Evolutionary conservation across 768 basidiomycete genomes (phyloP).

Genomic region (Daedaleopsis sinensis): DNA sequence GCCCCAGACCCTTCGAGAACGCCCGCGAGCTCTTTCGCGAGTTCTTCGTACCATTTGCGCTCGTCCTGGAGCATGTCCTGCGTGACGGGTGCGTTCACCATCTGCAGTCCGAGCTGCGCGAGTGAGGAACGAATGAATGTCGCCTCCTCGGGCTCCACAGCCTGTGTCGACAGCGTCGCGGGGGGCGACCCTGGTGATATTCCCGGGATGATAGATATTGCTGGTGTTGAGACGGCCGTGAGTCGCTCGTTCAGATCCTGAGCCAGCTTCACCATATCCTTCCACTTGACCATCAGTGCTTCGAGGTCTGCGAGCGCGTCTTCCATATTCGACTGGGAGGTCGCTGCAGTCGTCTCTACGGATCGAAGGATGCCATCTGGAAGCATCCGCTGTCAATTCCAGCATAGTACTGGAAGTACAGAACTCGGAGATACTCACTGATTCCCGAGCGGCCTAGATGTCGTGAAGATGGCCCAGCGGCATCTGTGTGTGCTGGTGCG

Average conservation of each 20-base stretch:
- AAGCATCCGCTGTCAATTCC: background rate
- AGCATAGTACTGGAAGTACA: background rate
- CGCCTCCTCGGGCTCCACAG: constrained; percentile 76
- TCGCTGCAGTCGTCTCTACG: constrained; percentile 69
- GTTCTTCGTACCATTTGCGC: constrained; percentile 72
- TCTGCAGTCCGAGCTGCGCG: constrained; percentile 84
- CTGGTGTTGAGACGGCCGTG: constrained; percentile 44
- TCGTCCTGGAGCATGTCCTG: constrained; percentile 88
- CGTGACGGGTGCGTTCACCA: constrained; percentile 81
- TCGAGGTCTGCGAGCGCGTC: constrained; percentile 88
- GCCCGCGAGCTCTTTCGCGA: constrained; percentile 79
- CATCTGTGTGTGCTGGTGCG: constrained; percentile 6
- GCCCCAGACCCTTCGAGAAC: constrained; percentile 57
- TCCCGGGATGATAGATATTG: constrained; percentile 5
- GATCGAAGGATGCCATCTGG: constrained; percentile 81
- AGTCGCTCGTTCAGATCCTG: constrained; percentile 86
- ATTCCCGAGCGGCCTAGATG: constrained; percentile 48
- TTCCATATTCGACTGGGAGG: constrained; percentile 64
- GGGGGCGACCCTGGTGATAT: background rate
- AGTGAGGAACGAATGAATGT: constrained; percentile 89
- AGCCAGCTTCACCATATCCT: constrained; percentile 90
- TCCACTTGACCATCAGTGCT: constrained; percentile 86
- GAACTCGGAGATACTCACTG: constrained; percentile 38
- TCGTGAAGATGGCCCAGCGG: constrained; percentile 3
- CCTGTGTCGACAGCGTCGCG: constrained; percentile 34